Base-by-base conservation (phyloP, 1,284 basidiomycete species). In the Coniferiporia sulphurascens region DNA sequence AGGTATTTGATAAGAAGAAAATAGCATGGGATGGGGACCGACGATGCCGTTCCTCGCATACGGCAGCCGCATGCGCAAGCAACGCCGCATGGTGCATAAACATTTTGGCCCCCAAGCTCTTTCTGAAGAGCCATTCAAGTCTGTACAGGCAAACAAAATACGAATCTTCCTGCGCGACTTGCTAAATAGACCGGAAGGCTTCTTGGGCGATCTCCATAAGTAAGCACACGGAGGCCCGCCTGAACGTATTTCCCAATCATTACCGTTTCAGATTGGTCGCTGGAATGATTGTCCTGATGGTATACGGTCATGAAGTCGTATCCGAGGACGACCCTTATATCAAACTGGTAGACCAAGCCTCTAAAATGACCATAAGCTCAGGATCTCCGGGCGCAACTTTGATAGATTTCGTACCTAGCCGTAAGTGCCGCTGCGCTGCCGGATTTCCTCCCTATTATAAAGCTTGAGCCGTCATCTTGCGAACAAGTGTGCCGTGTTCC, bases 271-370 rank as follows among this genome's bases (percentile, higher is more conserved):
- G 52, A 21, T 27, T 43, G 17, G 12, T 54, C 27, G 21, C 38
- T 10, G 32, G 53, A 12, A 55, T 35, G n/a, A 32, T 55, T 10
- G 12, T 55, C 13, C 7, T 34, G 34, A 44, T 55, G 17, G 44
- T 35, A 34, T 55, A 55, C 34, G 53, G 53, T 8, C 53, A 46
- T 21, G 27, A 46, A 34, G 44, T 55, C 3, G 10, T 38, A 15
- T 44, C 56, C 2, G 63, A 67, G 4, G 63, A 71, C 22, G 74
- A 77, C 62, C 68, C 67, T 3, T 71, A 73, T 52, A 63, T 77
- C 2, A 44, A 48, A 13, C 10, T 62, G 10, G 35, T 58, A 3
- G 62, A 64, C 36, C 51, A 38, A 15, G 55, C 44, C 35, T 15
- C 36, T 5, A 13, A 8, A 1, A 54, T 46, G 32, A 44, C 62